Conservation (phyloP, 129 eudicot genomes). For the Ambrosia artemisiifolia region DNA sequence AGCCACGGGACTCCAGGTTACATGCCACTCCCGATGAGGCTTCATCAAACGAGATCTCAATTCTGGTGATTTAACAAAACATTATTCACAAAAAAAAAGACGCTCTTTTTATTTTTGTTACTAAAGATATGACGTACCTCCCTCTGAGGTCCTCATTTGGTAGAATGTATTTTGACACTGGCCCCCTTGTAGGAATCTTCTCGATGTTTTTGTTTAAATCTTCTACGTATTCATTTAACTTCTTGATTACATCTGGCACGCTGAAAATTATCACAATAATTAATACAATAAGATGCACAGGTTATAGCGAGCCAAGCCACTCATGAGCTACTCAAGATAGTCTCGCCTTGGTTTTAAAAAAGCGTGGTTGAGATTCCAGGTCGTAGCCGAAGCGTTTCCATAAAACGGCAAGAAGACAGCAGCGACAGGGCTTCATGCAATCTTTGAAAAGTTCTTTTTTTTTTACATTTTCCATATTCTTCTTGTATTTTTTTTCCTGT, state of each 20-base stretch:
- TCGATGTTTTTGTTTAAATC: constrained; percentile 82
- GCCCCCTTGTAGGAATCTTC: constrained; percentile 72
- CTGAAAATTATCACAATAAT: constrained; percentile 36
- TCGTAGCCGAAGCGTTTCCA: too few species aligned
- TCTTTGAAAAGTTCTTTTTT: too few species aligned
- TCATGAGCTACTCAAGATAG: too few species aligned
- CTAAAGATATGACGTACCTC: constrained; percentile 42
- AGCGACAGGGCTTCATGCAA: too few species aligned
- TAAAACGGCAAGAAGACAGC: too few species aligned
- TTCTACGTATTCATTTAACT: constrained; percentile 68
- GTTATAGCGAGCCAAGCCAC: too few species aligned
- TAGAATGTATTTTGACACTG: constrained; percentile 81
- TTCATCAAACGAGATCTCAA: constrained; percentile 63
- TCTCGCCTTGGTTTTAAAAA: too few species aligned
- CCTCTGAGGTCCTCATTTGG: constrained; percentile 92
- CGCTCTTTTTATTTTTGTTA: too few species aligned
- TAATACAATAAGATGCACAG: background rate
- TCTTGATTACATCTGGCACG: constrained; percentile 64
- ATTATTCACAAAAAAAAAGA: background rate
- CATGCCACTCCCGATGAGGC: constrained; percentile 81
- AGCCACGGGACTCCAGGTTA: constrained; percentile 81
- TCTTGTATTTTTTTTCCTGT: too few species aligned
- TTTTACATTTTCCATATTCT: too few species aligned
- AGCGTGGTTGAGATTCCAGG: too few species aligned
- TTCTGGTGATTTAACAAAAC: constrained; percentile 28